phyloP scores from a whole-genome alignment of 352 stramenopile species.

The Pythium insidiosum region DNA sequence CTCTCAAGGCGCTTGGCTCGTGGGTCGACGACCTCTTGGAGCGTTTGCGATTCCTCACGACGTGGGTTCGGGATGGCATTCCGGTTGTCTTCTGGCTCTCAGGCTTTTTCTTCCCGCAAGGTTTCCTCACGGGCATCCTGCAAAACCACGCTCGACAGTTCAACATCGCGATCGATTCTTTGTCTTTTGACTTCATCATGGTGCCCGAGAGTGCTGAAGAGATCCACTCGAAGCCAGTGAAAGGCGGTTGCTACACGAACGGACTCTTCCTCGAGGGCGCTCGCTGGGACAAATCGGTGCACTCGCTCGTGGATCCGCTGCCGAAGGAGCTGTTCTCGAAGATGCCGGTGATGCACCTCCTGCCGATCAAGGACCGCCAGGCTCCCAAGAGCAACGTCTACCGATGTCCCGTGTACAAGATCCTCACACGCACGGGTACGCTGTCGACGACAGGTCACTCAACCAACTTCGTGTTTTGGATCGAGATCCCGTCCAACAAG shows the following conservation, averaged over 20 bases:
- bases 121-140: constrained; percentile 70
- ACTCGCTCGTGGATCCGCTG: constrained; percentile 81
- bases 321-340: constrained; percentile 91
- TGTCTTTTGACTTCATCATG: constrained; percentile 64
- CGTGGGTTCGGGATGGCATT: constrained; percentile 48
- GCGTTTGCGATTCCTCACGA: constrained; percentile 52
- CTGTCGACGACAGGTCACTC: constrained; percentile 88
- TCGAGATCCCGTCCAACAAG: constrained; percentile 85
- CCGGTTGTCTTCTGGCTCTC: constrained; percentile 65
- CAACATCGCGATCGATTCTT: constrained; percentile 66
- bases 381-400: constrained; percentile 83
- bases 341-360: constrained; percentile 86
- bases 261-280: constrained; percentile 88
- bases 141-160: constrained; percentile 83
- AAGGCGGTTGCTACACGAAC: constrained; percentile 82
- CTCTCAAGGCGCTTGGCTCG: constrained; percentile 80
- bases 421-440: constrained; percentile 86
- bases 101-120: constrained; percentile 77
- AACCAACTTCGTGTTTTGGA: constrained; percentile 95
- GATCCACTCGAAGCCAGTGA: constrained; percentile 23
- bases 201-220: constrained; percentile 22
- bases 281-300: constrained; percentile 58
- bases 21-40: constrained; percentile 88
- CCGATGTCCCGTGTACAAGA: constrained; percentile 93
- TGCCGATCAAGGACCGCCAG: constrained; percentile 74